phyloP scores from a whole-genome alignment of 2,329 filamentous ascomycete species.

The Annulohypoxylon truncatum region DNA sequence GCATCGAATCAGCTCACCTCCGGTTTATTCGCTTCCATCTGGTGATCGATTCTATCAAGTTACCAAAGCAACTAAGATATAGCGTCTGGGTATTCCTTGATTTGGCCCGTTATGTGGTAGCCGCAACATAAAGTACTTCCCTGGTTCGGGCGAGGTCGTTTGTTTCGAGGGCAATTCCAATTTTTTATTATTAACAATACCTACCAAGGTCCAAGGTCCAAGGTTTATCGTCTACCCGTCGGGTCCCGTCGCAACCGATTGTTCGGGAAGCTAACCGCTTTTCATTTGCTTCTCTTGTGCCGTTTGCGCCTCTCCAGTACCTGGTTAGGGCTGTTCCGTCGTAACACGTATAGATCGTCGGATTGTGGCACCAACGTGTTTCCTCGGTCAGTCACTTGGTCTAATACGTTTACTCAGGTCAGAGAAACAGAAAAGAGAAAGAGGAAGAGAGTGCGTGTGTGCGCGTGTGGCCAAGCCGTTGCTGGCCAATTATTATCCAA shows the following conservation, averaged over 20 bases:
- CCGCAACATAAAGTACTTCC: constrained; percentile 15
- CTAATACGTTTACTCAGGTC: constrained; percentile 40
- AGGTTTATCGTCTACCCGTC: constrained; percentile 18
- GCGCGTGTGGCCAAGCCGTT: constrained; percentile 33
- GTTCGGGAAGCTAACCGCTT: constrained; percentile 14
- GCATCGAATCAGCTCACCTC: constrained; percentile 21
- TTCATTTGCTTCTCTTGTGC: constrained; percentile 19
- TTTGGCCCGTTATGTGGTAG: constrained; percentile 41
- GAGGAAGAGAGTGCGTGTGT: constrained; percentile 3
- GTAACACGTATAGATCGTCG: constrained; percentile 43
- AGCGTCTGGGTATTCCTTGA: constrained; percentile 25
- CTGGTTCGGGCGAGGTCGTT: constrained; percentile 35
- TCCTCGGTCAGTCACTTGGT: constrained; percentile 38
- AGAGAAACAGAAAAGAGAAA: constrained; percentile 15
- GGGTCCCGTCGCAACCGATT: constrained; percentile 27
- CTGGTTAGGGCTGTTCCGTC: constrained; percentile 21
- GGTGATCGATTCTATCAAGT: constrained; percentile 22
- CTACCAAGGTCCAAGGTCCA: not conserved
- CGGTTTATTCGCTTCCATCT: constrained; percentile 12
- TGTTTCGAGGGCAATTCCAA: constrained; percentile 22
- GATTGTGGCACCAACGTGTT: constrained; percentile 43
- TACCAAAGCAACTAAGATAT: constrained; percentile 18
- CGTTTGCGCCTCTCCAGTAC: constrained; percentile 29
- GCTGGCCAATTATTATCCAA: constrained; percentile 36
- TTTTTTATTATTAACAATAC: constrained; percentile 11